A percentile compares a stretch with the other conserved stretches of the same genome.
These are phyloP conservation scores for Cenchrus fungigraminus DNA, from an alignment of 176 grass and related monocot genomes.

Conservation along the genomic window DNA sequence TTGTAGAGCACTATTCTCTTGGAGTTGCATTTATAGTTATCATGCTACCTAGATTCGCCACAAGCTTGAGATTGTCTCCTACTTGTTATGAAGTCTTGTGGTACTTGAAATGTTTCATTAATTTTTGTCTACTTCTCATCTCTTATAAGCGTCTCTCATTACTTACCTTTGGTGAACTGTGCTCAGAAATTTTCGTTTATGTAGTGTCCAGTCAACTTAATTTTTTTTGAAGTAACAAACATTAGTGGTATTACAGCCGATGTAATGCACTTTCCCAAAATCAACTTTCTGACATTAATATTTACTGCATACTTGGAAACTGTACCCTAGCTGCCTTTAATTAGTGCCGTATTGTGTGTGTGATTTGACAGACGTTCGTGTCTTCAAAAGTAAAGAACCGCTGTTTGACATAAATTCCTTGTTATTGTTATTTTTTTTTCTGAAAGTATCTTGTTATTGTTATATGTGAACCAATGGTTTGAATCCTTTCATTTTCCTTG, in stretches of 20 bases:
- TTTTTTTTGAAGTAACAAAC: neutral
- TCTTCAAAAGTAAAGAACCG: neutral
- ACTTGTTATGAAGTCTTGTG: neutral
- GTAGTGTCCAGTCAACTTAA: neutral
- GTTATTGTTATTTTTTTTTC: neutral
- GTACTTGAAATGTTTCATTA: neutral
- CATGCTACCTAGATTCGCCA: neutral
- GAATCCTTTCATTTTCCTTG: neutral
- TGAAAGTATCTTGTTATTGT: no score
- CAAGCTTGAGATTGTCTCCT: neutral
- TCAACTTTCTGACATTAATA: neutral
- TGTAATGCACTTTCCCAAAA: neutral
- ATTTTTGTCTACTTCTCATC: conserved; percentile 5
- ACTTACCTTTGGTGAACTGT: neutral
- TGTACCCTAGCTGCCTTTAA: neutral
- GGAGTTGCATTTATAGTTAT: conserved; percentile 10
- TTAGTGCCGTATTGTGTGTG: neutral
- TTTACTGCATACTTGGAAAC: neutral
- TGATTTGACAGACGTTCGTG: neutral
- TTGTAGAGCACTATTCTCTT: neutral
- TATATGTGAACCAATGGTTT: neutral
- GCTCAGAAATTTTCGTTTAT: neutral
- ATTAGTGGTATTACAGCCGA: neutral
- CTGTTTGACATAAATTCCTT: neutral
- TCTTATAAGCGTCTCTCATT: neutral